These are phyloP conservation scores for Talaromyces albobiverticillius DNA, from an alignment of 2,329 filamentous ascomycete species.

Conservation along the genomic window DNA sequence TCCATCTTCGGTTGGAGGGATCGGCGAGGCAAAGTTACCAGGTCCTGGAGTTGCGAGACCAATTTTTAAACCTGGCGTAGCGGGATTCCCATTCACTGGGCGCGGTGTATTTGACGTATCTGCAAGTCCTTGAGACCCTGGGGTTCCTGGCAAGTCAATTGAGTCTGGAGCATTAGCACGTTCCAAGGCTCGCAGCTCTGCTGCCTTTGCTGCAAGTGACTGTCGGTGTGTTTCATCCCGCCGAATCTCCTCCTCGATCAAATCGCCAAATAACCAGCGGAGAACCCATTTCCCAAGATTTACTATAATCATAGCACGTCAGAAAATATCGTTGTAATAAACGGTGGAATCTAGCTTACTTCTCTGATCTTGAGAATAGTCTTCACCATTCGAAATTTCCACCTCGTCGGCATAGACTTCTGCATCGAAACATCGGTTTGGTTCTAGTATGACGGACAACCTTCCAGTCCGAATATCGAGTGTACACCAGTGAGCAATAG, in stretches of 20 bases:
- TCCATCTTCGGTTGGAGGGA: conserved; percentile 26
- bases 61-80: conserved; percentile 75
- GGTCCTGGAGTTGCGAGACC: conserved; percentile 67
- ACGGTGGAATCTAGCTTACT: conserved; percentile 54
- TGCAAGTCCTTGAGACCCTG: conserved; percentile 6
- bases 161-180: conserved; percentile 13
- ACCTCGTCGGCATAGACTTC: conserved; percentile 96
- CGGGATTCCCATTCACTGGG: conserved; percentile 60
- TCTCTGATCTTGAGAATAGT: conserved; percentile 89
- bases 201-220: conserved; percentile 61
- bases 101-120: conserved; percentile 53
- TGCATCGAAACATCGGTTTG: conserved; percentile 94
- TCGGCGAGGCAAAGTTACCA: conserved; percentile 32
- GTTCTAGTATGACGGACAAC: conserved; percentile 84
- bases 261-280: conserved; percentile 81
- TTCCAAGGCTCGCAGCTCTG: conserved; percentile 45
- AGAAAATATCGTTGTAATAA: not conserved
- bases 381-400: conserved; percentile 66
- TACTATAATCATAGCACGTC: conserved; percentile 51
- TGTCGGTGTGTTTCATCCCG: conserved; percentile 74
- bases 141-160: conserved; percentile 13
- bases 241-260: conserved; percentile 86
- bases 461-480: conserved; percentile 91
- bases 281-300: conserved; percentile 97
- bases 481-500: conserved; percentile 92